phyloP scores from a whole-genome alignment of 129 eudicot genomes.

The Mikania micrantha region DNA sequence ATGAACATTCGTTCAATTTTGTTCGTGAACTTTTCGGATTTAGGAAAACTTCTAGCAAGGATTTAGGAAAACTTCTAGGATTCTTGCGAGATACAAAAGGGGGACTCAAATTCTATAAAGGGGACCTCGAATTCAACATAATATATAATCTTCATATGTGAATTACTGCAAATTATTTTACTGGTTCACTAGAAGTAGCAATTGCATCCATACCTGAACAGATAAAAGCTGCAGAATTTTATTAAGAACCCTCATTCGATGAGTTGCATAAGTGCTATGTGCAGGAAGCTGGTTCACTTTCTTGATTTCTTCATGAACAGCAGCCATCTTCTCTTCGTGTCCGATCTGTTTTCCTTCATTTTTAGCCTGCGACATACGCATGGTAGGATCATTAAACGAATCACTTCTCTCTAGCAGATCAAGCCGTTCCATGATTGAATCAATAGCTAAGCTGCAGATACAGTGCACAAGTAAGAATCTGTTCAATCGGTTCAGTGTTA shows the following conservation, averaged over 20 bases:
- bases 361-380: constrained; percentile 8
- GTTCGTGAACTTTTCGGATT: too few species aligned
- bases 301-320: constrained; percentile 56
- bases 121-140: too few species aligned
- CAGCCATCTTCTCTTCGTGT: constrained; percentile 46
- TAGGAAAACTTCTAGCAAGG: too few species aligned
- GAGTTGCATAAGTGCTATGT: constrained; percentile 60
- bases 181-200: neutral
- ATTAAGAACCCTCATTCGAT: constrained; percentile 63
- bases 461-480: neutral
- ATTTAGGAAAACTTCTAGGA: too few species aligned
- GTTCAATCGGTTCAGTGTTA: neutral
- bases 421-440: constrained; percentile 33
- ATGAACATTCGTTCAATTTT: too few species aligned
- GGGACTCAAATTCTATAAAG: too few species aligned
- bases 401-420: constrained; percentile 23
- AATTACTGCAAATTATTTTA: too few species aligned
- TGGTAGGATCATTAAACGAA: constrained; percentile 3
- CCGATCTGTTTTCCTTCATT: constrained; percentile 41
- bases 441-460: constrained; percentile 1
- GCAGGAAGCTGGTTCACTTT: constrained; percentile 64
- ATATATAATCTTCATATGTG: too few species aligned
- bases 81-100: too few species aligned
- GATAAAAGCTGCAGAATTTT: constrained; percentile 72
- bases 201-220: constrained; percentile 44